Conservation (phyloP, 1,284 basidiomycete genomes). For the Ceratobasidium sp. region DNA sequence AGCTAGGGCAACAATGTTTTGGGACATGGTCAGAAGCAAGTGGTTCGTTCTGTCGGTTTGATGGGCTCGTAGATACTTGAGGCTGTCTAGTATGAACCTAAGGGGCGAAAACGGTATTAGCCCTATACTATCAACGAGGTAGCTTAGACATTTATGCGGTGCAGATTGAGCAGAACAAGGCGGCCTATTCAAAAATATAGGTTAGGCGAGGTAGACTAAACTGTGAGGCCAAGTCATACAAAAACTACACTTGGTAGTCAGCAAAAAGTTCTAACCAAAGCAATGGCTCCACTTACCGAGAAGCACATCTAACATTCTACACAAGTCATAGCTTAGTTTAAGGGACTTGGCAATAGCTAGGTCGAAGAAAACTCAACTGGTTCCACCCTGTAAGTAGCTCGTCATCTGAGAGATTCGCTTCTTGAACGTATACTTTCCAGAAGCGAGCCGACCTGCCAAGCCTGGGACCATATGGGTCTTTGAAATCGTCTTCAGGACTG, state of each 20-base stretch:
- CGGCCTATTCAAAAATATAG: not conserved
- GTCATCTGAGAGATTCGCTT: constrained; percentile 6
- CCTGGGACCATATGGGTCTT: not conserved
- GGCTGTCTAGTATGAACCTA: constrained; percentile 20
- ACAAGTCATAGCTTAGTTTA: not conserved
- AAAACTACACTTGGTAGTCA: not conserved
- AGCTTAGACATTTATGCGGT: not conserved
- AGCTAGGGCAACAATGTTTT: not conserved
- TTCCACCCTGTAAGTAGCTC: constrained; percentile 22
- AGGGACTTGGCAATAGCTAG: not conserved
- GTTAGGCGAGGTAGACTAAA: not conserved
- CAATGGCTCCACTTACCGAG: not conserved
- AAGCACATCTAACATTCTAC: constrained; percentile 12
- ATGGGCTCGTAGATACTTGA: not conserved
- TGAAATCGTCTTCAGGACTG: not conserved
- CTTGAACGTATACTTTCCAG: constrained; percentile 23
- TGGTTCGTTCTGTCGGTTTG: not conserved
- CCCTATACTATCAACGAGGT: too few species aligned
- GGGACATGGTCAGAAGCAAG: not conserved
- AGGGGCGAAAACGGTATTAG: too few species aligned
- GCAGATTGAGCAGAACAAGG: constrained; percentile 11
- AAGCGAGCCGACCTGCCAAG: constrained; percentile 2
- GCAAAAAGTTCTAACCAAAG: not conserved
- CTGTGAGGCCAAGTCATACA: not conserved
- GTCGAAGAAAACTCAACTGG: not conserved